A percentile compares a stretch with the other conserved stretches of the same genome.
phyloP scores from a whole-genome alignment of 2,329 filamentous ascomycete species.

The Talaromyces sp. region DNA sequence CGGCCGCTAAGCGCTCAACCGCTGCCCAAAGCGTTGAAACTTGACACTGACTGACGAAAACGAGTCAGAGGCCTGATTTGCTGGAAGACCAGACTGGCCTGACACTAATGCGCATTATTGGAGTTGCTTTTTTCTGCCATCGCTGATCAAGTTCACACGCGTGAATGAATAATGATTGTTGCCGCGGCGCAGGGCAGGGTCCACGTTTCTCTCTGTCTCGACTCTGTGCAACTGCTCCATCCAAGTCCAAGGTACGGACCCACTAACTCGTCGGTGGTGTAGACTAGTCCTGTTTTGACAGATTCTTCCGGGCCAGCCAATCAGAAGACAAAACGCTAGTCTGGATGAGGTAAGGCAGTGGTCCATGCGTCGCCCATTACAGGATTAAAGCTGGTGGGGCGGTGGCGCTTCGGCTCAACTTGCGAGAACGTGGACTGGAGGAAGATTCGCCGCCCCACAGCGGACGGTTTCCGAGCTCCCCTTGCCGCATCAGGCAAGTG shows the following conservation, averaged over 20 bases:
- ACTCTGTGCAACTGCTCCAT: no score
- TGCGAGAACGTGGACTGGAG: neutral
- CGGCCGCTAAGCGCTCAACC: neutral
- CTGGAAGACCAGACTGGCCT: no score
- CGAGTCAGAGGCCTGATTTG: neutral
- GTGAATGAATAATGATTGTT: no score
- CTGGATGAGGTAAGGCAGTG: neutral
- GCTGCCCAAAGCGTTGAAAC: neutral
- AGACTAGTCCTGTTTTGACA: neutral
- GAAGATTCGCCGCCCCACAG: slow-evolving; percentile 1
- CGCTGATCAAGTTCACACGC: neutral
- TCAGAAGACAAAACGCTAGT: neutral
- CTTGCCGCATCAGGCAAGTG: neutral
- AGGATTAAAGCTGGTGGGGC: neutral
- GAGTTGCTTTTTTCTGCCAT: neutral
- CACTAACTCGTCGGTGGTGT: neutral
- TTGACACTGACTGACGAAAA: neutral
- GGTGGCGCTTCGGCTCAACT: neutral
- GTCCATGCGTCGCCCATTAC: neutral
- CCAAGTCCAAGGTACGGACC: no score
- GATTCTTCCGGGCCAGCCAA: neutral
- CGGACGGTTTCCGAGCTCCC: neutral
- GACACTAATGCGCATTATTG: neutral
- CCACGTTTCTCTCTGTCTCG: no score
- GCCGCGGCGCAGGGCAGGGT: no score